Base-by-base conservation (phyloP, 2,329 filamentous ascomycete genomes). In the Colletotrichum paranaense region DNA sequence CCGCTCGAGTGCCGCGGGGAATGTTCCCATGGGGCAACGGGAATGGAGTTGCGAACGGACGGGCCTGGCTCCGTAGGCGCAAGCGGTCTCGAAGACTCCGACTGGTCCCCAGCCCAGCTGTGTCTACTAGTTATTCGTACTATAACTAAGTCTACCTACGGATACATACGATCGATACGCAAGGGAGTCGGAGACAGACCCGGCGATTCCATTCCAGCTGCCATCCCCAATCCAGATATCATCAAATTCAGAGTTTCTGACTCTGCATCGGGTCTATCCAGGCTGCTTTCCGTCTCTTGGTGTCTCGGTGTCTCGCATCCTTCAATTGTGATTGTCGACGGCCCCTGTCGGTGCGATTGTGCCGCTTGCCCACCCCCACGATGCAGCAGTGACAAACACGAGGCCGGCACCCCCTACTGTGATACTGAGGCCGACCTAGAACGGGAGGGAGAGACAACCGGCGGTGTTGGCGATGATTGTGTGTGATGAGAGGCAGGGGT, bases 341-440 rank as follows among this genome's bases (percentile, higher is more conserved):
- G 30, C 60, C 60, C 60, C 42, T 28, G 60, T 62, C 60, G 28
- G 60, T 52, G 42, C 22, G 42, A n/a, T 46, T 24, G 42, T 62
- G 42, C 52, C 26, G 60, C 60, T 52, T 62, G 60, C 7, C 60
- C 60, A 49, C 65, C 69, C 69, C 69, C 65, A 68, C 64, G 64
- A 57, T 49, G 69, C 64, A 72, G 64, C 19, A 49, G 58, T 4
- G 52, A 67, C 69, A 62, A 68, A 72, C 69, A 67, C 62, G 46
- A 56, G 7, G 35, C 59, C 59, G 26, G 38, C 42, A 24, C 46
- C 42, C 60, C 16, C 14, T 35, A 32, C 35, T n/a, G 30, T 12
- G 53, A 16, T 16, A 22, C 24, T 32, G 5, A 56, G 62, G 62
- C 62, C 35, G 5, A 22, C 38, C 62, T 38, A n/a, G 32, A 55